Evolutionary conservation across 2,329 filamentous ascomycete genomes (phyloP), one percentile per base, ranked within the genome.

Genomic region (Epichloe uncinata): DNA sequence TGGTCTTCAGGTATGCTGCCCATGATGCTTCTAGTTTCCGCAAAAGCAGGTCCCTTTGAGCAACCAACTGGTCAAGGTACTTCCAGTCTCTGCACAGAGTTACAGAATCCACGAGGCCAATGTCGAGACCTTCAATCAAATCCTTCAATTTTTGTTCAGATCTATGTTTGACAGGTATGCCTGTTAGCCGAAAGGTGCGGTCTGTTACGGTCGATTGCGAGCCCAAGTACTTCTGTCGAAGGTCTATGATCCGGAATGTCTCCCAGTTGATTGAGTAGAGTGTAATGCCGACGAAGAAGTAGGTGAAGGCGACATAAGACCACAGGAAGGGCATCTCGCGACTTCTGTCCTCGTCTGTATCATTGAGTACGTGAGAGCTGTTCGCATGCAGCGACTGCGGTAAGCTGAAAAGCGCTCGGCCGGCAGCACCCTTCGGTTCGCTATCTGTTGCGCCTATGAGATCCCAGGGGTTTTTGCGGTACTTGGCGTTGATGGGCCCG

Each of bases 131-230:
- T 61, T 98, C 90, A 26, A 98, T 81, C 50, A 96, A 83, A 3
- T 86, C 74, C 63, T 87, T 93, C 57, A 98, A 87, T 58, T 84
- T 84, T 9, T 81, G 78, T 64, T 97, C 91, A 0, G 85, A 85
- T 51, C 87, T 79, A 52, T 97, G 69, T 22, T 91, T 82, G 3
- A 67, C 63, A 0, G 94, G 93, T 20, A 98, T 91, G 0, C 91
- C 91, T 0, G 91, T 93, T 16, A 98, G 70, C 22, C 88, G 83
- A 59, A 98, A 90, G 0, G 93, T 98, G 34, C 90, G 82, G 66
- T 98, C 93, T 1, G 93, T 97, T 47, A 96, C 80, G n/a, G 91
- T 97, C 0, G 86, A 90, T 66, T 97, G 91, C 20, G 84, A 88
- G 12, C 93, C 93, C 9, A 98, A 75, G 62, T 96, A 98, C 52